phyloP scores from a whole-genome alignment of 1,284 basidiomycete genomes.

The Moesziomyces antarcticus region DNA sequence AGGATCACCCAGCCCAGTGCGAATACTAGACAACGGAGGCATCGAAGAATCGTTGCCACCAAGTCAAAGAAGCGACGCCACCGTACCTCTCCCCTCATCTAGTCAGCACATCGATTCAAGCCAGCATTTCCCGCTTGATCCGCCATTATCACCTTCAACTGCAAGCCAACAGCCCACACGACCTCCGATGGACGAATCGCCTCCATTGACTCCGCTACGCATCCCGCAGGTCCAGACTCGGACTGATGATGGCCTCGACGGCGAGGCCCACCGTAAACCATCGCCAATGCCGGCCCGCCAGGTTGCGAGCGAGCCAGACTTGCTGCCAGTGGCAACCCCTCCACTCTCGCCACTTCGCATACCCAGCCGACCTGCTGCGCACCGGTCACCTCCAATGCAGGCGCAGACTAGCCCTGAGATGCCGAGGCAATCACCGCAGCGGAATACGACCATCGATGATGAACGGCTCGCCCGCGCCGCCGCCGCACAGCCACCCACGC shows the following conservation, averaged over 20 bases:
- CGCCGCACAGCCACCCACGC: slow-evolving; percentile 35
- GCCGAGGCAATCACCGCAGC: neutral
- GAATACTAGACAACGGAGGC: neutral
- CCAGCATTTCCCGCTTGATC: neutral
- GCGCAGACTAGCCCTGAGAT: neutral
- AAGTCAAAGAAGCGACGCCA: neutral
- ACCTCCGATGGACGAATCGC: no score
- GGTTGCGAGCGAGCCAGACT: neutral
- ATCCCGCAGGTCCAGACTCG: no score
- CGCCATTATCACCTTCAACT: neutral
- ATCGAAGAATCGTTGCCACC: neutral
- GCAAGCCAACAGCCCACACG: neutral
- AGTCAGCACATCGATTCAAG: neutral
- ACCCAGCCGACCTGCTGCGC: slow-evolving; percentile 1
- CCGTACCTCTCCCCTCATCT: neutral
- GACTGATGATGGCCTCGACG: neutral
- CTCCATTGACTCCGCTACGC: no score
- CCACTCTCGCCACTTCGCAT: slow-evolving; percentile 21
- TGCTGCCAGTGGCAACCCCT: slow-evolving; percentile 5
- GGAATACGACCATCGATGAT: slow-evolving; percentile 6
- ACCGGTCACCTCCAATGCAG: slow-evolving; percentile 2
- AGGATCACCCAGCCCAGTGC: neutral
- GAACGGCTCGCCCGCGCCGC: slow-evolving; percentile 30
- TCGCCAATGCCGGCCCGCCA: neutral
- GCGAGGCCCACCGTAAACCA: neutral